These are phyloP conservation scores for Plasmopara viticola DNA, from an alignment of 352 stramenopile genomes.

Conservation along the genomic window DNA sequence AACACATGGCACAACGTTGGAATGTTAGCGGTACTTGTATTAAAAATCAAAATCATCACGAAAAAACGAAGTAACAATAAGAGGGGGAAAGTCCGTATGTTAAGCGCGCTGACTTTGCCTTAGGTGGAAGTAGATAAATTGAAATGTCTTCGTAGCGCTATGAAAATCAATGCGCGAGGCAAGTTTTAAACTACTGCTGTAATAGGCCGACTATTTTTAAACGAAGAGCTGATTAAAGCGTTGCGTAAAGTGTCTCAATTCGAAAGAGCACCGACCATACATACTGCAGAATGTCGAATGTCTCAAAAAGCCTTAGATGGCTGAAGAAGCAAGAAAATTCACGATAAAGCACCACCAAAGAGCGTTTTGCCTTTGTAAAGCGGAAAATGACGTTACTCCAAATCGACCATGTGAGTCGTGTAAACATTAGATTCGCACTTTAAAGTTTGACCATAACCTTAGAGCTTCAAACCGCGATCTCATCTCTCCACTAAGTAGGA, in stretches of 20 bases:
- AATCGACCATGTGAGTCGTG: conserved; percentile 4
- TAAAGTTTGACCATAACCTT: conserved; percentile 7
- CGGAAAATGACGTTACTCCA: conserved; percentile 5
- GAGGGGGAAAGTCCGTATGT: not conserved
- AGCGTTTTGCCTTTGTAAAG: not conserved
- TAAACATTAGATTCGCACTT: conserved; percentile 3
- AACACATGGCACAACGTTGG: not conserved
- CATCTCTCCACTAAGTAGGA: not conserved
- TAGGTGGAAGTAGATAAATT: not conserved
- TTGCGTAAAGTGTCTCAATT: not conserved
- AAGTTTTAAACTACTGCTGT: not conserved
- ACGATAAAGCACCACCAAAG: not conserved
- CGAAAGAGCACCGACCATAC: not conserved
- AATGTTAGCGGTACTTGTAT: conserved; percentile 6
- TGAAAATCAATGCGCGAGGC: not conserved
- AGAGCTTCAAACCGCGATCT: conserved; percentile 1
- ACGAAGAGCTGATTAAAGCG: not conserved
- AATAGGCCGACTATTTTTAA: not conserved
- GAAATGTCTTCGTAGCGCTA: not conserved
- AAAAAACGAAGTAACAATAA: no score
- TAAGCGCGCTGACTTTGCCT: not conserved
- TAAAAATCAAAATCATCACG: conserved; percentile 1
- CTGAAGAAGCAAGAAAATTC: not conserved
- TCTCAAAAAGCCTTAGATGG: not conserved
- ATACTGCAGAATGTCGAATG: not conserved